Base-by-base conservation (phyloP, 768 basidiomycete species). In the Kwoniella dendrophila region DNA sequence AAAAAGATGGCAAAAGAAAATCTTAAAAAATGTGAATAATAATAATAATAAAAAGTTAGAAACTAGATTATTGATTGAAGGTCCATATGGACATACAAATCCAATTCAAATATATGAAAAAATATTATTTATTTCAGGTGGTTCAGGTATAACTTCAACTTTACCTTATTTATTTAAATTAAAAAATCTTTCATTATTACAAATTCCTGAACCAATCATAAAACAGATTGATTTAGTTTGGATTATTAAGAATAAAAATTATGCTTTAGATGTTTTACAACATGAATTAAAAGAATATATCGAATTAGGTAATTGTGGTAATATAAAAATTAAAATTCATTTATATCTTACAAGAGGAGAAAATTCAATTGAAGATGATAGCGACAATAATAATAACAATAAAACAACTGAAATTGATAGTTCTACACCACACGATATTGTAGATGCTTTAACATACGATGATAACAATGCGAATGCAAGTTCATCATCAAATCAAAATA, bases 51-150 rank as follows among this genome's bases (percentile, higher is more conserved):
- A 20, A 6, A 43, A 36, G 16, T 36, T 62, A 16, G n/a, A 38
- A 3, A 12, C 58, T 32, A 43, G 45, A n/a, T 51, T 72, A 43
- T 43, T 66, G 16, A 44, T 69, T n/a, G 70, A 72, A 36, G 70
- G 70, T 7, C 62, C 70, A 38, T 72, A 72, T 59, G 70, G 70
- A 8, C 40, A 36, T n/a, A 20, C 55, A n/a, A 44, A 58, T 44
- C 34, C 58, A n/a, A 29, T 68, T 1, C 40, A 63, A 26, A 32
- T 7, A 6, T 72, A 50, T 52, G 59, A 64, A 22, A 32, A 50
- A 20, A 55, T 72, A 20, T 40, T 72, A 18, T 56, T 72, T 18
- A 47, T 72, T 8, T 43, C 62, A 18, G 64, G 67, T 18, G 64
- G 64, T 24, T 52, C 45, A 22, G 67, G 64, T 29, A 65, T 70